These are phyloP conservation scores for Jacaranda mimosifolia DNA, from an alignment of 257 asterid genomes.

Conservation along the genomic window DNA sequence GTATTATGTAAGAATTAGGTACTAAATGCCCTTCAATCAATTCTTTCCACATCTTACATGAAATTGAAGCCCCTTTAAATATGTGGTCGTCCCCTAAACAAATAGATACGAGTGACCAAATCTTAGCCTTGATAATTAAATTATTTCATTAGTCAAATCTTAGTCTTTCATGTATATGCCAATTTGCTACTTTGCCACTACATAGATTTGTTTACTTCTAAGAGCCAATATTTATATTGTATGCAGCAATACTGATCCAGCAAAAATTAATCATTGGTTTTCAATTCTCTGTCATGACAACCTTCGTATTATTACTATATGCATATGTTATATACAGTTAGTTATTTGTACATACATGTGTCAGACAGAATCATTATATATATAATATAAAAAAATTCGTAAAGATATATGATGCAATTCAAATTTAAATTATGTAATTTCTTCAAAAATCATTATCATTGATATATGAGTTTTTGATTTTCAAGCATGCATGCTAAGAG, in stretches of 20 bases:
- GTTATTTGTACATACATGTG: background rate
- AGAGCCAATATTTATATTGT: too few relatives aligned
- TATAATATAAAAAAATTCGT: too few relatives aligned
- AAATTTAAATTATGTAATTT: too few relatives aligned
- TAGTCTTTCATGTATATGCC: background rate
- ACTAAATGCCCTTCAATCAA: constrained; percentile 38
- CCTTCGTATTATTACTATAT: background rate
- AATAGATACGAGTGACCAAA: constrained; percentile 1
- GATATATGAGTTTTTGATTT: too few relatives aligned
- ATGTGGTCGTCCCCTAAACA: background rate
- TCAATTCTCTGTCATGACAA: too few relatives aligned
- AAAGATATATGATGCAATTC: too few relatives aligned
- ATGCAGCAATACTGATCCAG: too few relatives aligned
- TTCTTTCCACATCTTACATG: constrained; percentile 30
- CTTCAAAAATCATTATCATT: too few relatives aligned
- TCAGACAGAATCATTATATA: too few relatives aligned
- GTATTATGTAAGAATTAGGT: constrained; percentile 35
- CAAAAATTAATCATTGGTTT: too few relatives aligned
- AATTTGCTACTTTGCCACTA: background rate
- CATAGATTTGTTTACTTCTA: background rate
- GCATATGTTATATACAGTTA: background rate
- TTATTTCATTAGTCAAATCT: constrained; percentile 24
- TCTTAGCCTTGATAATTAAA: constrained; percentile 3
- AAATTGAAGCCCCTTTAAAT: background rate
- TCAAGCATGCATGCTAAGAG: too few relatives aligned